phyloP scores from a whole-genome alignment of 192 early-diverging fungal species.

The Thoreauomyces humboldtii region DNA sequence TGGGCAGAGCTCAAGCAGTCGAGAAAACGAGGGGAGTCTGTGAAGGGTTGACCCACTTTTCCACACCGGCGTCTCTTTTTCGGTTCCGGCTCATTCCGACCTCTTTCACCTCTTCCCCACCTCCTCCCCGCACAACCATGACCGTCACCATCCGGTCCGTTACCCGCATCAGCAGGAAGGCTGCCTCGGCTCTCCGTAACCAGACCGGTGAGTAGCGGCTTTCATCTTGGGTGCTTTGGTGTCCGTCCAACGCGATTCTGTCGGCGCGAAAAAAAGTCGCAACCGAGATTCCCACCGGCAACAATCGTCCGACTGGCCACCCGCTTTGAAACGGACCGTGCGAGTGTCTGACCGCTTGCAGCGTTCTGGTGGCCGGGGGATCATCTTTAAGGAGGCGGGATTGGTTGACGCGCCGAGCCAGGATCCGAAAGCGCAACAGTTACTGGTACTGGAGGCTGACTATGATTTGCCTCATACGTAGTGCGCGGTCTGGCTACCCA shows the following conservation, averaged over 20 bases:
- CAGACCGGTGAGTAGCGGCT: slow-evolving; percentile 9
- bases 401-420: too few species aligned
- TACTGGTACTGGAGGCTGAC: too few species aligned
- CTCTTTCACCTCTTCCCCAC: background rate
- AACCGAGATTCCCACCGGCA: too few species aligned
- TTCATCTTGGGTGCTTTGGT: background rate
- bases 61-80: too few species aligned
- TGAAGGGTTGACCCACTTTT: too few species aligned
- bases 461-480: too few species aligned
- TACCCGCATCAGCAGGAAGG: slow-evolving; percentile 26
- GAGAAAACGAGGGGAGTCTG: too few species aligned
- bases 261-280: background rate
- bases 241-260: background rate
- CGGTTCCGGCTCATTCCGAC: background rate
- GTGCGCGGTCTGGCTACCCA: slow-evolving; percentile 41
- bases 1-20: too few species aligned
- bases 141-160: slow-evolving; percentile 16
- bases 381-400: too few species aligned
- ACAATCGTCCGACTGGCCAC: background rate
- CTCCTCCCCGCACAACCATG: background rate
- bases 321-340: background rate
- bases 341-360: background rate
- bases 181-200: slow-evolving; percentile 19
- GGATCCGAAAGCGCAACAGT: too few species aligned
- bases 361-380: too few species aligned